Percentiles rank a stretch among this genome's conserved stretches.
phyloP scores from a whole-genome alignment of 441 rosid species.

The Populus hybrid region DNA sequence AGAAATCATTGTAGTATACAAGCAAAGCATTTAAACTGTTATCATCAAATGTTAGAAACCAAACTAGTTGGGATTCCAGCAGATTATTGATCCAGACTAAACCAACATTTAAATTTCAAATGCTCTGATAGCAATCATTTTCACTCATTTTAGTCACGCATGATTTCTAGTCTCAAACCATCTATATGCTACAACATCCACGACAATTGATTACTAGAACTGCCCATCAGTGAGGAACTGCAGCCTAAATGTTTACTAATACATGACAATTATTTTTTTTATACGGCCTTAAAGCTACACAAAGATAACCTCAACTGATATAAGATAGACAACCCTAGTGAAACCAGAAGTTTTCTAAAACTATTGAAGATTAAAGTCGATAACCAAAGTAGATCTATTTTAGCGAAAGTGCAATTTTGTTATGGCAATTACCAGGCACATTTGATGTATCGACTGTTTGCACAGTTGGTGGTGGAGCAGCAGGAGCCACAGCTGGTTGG shows the following conservation, averaged over 20 bases:
- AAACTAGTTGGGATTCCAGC: not conserved
- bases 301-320: not conserved
- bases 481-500: conserved; percentile 58
- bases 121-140: not conserved
- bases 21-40: not conserved
- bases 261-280: not conserved
- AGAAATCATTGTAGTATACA: not conserved
- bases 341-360: not conserved
- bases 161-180: not conserved
- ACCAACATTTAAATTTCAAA: not conserved
- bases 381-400: not conserved
- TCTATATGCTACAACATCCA: not conserved
- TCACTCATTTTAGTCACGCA: not conserved
- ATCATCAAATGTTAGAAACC: not conserved
- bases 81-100: not conserved
- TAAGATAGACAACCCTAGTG: not conserved
- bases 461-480: conserved; percentile 86
- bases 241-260: not conserved
- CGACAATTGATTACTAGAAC: not conserved
- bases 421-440: conserved; percentile 66
- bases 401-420: not conserved
- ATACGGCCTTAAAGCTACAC: not conserved
- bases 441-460: conserved; percentile 88
- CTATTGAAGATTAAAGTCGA: not conserved
- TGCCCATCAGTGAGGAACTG: not conserved